These are phyloP conservation scores for Hymenoscyphus scutula DNA, from an alignment of 2,329 filamentous ascomycete genomes.

Conservation along the genomic window DNA sequence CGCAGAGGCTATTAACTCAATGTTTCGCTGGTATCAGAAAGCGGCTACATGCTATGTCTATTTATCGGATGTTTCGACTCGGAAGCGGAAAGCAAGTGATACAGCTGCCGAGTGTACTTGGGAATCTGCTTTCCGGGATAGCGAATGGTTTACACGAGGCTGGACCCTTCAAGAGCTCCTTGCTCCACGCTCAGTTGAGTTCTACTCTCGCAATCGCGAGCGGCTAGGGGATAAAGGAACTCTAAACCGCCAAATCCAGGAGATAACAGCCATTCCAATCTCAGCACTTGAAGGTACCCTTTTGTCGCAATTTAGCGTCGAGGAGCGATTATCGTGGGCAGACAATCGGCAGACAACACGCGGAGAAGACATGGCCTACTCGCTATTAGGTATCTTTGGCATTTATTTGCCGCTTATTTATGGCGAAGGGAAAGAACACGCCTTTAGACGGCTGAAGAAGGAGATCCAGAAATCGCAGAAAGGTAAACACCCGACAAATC, in stretches of 20 bases:
- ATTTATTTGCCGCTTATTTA: not conserved
- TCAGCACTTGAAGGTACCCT: not conserved
- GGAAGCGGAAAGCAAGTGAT: conserved; percentile 4
- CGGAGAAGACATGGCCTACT: not conserved
- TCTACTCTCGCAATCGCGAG: too few species aligned
- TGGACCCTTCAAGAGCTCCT: too few species aligned
- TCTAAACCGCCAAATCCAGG: not conserved
- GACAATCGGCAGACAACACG: not conserved
- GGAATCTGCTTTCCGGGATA: too few species aligned
- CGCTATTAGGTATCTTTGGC: not conserved
- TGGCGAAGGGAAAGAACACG: conserved; percentile 1
- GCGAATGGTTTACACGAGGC: too few species aligned
- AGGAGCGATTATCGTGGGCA: not conserved
- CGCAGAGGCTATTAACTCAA: too few species aligned
- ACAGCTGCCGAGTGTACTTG: not conserved
- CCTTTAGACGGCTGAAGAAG: not conserved
- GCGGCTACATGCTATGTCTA: too few species aligned
- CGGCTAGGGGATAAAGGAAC: too few species aligned
- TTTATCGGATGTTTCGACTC: too few species aligned
- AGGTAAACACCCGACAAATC: too few species aligned
- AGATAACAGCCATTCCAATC: not conserved
- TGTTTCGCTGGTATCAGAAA: too few species aligned
- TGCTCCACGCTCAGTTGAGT: too few species aligned
- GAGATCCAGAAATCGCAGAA: not conserved
- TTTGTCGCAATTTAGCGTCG: not conserved